These are phyloP conservation scores for Nannochloris sp. DNA, from an alignment of 139 green algal genomes.

Conservation along the genomic window DNA sequence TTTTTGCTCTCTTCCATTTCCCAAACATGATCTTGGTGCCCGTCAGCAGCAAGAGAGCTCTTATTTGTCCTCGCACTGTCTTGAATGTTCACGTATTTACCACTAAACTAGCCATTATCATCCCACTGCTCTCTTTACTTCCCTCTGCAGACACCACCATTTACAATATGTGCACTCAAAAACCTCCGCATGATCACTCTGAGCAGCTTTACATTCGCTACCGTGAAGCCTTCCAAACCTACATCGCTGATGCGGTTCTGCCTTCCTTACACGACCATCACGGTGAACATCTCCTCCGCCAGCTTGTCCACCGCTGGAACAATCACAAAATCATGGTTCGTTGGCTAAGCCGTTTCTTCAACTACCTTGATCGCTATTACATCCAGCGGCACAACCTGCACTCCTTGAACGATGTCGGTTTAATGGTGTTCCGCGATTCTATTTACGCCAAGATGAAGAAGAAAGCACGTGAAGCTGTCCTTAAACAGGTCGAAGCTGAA, in stretches of 20 bases:
- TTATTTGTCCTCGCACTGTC: too few relatives aligned
- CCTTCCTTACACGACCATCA: conserved; percentile 67
- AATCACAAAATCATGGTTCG: conserved; percentile 99
- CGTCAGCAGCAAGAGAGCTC: not conserved
- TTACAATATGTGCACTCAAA: conserved; percentile 99
- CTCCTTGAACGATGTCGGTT: conserved; percentile 86
- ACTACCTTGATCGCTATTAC: conserved; percentile 99
- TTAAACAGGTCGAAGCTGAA: conserved; percentile 78
- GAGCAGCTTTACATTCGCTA: conserved; percentile 94
- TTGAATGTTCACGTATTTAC: too few relatives aligned
- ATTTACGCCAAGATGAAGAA: conserved; percentile 78
- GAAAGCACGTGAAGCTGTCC: conserved; percentile 59
- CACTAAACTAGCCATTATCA: too few relatives aligned
- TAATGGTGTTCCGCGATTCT: conserved; percentile 74
- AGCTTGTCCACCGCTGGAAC: conserved; percentile 84
- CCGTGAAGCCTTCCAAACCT: conserved; percentile 81
- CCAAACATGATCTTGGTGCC: not conserved
- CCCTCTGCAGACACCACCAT: conserved; percentile 54
- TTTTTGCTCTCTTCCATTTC: not conserved
- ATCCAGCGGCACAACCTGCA: conserved; percentile 82
- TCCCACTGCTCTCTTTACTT: not conserved
- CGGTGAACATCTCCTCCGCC: conserved; percentile 85
- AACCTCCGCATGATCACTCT: conserved; percentile 96
- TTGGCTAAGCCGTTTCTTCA: conserved; percentile 98
- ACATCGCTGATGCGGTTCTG: conserved; percentile 86